Evolutionary conservation across 805 yeast genomes (phyloP), one percentile per base, ranked within the genome.

Genomic region (Wickerhamiella occidentalis): DNA sequence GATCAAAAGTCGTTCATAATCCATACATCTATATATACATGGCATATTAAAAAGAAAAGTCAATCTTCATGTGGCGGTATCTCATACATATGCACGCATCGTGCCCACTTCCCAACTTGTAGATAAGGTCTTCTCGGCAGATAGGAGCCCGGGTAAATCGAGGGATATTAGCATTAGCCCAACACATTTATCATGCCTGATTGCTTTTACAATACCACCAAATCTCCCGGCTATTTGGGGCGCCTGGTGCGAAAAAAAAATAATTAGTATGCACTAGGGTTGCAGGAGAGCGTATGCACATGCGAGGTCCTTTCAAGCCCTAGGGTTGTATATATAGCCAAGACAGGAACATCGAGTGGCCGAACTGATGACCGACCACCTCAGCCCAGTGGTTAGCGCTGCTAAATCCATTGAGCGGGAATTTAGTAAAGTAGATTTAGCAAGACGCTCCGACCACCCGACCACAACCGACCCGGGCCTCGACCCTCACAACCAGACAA

Each of bases 401-500:
- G 44, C 44, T 12, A 45, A 45, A 15, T 42, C 46, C 19, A 9
- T 42, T 19, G 28, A 42, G 15, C 26, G 51, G 5, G 47, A 25
- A 1, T 36, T 54, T 30, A 22, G 43, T 26, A 49, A 47, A 11
- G 4, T 55, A 13, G 59, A 57, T 42, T 13, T 57, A 19, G 56
- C 58, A 13, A 52, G 51, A 11, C 48, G 48, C 6, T 51, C 53
- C 5, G 51, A 49, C 5, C 56, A 57, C 7, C 47, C 51, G 35
- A 52, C 38, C 47, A 43, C 56, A 2, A 13, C 36, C 6, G 68
- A 64, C 48, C 61, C 65, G 1, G 67, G 65, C 4, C 53, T 64
- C 45, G 64, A 63, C 37, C 63, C 66, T 7, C 44, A 37, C 12
- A 56, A 63, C 53, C 67, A 64, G 55, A 67, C 63, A 41, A 40